phyloP scores from a whole-genome alignment of 495 filamentous ascomycete species.

The Entonaema liquescens region DNA sequence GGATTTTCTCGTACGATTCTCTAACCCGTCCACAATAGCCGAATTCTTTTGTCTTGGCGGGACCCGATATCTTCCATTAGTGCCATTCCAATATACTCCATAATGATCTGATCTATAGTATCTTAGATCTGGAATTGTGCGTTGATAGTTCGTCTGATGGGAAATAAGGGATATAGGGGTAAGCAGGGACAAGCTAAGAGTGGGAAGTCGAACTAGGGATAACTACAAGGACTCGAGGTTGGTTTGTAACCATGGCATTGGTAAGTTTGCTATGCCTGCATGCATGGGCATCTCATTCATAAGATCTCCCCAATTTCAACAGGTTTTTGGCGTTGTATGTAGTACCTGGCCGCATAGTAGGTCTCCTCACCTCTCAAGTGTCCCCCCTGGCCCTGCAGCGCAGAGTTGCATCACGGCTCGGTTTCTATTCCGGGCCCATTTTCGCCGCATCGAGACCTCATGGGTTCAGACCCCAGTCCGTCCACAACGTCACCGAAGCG shows the following conservation, averaged over 20 bases:
- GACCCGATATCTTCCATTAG: conserved; percentile 20
- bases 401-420: conserved; percentile 42
- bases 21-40: conserved; percentile 20
- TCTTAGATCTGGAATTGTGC: conserved; percentile 8
- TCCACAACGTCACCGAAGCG: conserved; percentile 21
- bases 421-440: conserved; percentile 34
- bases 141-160: not conserved
- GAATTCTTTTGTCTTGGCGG: conserved; percentile 23
- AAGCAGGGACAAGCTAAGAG: conserved; percentile 1
- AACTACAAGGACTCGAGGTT: not conserved
- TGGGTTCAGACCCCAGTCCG: conserved; percentile 40
- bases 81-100: conserved; percentile 11
- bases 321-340: conserved; percentile 36
- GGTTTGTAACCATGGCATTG: conserved; percentile 33
- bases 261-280: conserved; percentile 31
- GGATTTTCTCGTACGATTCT: conserved; percentile 36
- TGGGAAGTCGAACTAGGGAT: conserved; percentile 16
- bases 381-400: conserved; percentile 37
- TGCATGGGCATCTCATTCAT: conserved; percentile 29
- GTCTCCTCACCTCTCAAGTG: conserved; percentile 26
- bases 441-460: conserved; percentile 41
- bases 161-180: not conserved
- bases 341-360: conserved; percentile 42
- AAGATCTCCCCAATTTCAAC: conserved; percentile 27
- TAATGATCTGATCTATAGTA: conserved; percentile 22